phyloP scores from a whole-genome alignment of 1,139 yeast genomes.

The Zygosaccharomyces sapae region DNA sequence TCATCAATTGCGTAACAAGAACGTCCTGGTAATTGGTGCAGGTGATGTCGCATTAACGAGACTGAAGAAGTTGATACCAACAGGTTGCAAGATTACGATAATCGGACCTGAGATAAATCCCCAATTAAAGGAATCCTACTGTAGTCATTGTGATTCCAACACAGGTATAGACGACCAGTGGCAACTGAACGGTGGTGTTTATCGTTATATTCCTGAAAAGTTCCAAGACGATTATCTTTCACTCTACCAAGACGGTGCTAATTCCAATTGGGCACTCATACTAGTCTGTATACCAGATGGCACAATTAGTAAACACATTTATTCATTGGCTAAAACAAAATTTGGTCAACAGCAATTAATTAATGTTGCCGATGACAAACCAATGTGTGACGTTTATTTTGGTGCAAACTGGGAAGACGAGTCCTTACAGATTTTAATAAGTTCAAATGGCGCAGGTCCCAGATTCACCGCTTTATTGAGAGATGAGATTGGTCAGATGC shows the following conservation, averaged over 20 bases:
- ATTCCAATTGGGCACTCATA: conserved; percentile 27
- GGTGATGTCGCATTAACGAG: conserved; percentile 36
- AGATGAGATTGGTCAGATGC: conserved; percentile 25
- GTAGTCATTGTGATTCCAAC: conserved; percentile 11
- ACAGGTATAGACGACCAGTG: conserved; percentile 7
- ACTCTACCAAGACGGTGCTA: conserved; percentile 16
- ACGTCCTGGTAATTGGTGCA: conserved; percentile 33
- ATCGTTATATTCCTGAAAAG: conserved; percentile 16
- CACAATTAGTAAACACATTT: conserved; percentile 24
- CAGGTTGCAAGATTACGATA: conserved; percentile 34
- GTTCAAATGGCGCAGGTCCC: conserved; percentile 36
- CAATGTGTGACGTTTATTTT: conserved; percentile 36
- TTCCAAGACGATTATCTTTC: conserved; percentile 20
- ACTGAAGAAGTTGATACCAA: conserved; percentile 30
- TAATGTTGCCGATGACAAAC: conserved; percentile 37
- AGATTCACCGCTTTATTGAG: conserved; percentile 33
- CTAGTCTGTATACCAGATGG: conserved; percentile 33
- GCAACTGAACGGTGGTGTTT: conserved; percentile 15
- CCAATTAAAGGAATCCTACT: conserved; percentile 14
- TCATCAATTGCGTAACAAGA: conserved; percentile 27
- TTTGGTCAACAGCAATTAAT: conserved; percentile 32
- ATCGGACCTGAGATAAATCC: conserved; percentile 29
- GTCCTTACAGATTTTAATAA: conserved; percentile 31
- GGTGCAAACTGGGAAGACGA: conserved; percentile 31
- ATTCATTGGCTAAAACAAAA: conserved; percentile 21